Percentiles rank a stretch among this genome's conserved stretches.
Evolutionary conservation across 78 protist species (phyloP).

Genomic region (Protostelium mycophagum): DNA sequence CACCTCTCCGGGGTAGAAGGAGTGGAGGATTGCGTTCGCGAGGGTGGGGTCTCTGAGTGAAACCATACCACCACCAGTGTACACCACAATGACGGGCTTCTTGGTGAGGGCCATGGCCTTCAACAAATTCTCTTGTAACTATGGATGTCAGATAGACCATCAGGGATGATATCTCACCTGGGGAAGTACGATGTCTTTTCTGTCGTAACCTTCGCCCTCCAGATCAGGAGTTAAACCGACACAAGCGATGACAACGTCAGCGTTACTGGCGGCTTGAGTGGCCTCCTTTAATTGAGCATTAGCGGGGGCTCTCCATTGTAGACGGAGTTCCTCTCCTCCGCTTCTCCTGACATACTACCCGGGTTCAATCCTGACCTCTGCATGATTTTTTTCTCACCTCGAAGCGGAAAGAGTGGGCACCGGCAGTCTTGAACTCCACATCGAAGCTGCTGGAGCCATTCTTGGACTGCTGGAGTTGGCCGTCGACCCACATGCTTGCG

Average conservation of each 20-base stretch:
- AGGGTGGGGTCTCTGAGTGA: neutral
- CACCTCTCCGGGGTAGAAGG: constrained; percentile 43
- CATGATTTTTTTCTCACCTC: too few relatives aligned
- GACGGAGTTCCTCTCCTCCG: too few relatives aligned
- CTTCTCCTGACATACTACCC: too few relatives aligned
- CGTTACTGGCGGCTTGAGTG: neutral
- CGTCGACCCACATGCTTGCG: too few relatives aligned
- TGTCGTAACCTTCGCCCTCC: neutral
- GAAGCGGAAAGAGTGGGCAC: too few relatives aligned
- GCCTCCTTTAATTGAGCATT: neutral
- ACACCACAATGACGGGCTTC: neutral
- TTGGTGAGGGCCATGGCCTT: neutral
- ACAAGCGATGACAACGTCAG: neutral
- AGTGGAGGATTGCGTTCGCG: constrained; percentile 24
- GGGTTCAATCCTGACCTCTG: too few relatives aligned
- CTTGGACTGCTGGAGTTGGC: too few relatives aligned
- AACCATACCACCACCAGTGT: constrained; percentile 16
- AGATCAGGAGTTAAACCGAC: neutral
- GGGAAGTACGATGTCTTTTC: neutral
- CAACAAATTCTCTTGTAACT: neutral
- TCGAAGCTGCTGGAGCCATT: too few relatives aligned
- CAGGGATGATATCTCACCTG: neutral
- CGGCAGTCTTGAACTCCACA: too few relatives aligned
- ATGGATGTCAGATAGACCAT: neutral
- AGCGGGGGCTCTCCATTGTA: neutral